Percentiles rank a stretch among this genome's conserved stretches.
phyloP scores from a whole-genome alignment of 2,329 filamentous ascomycete species.

The Leptographium wingfieldii region DNA sequence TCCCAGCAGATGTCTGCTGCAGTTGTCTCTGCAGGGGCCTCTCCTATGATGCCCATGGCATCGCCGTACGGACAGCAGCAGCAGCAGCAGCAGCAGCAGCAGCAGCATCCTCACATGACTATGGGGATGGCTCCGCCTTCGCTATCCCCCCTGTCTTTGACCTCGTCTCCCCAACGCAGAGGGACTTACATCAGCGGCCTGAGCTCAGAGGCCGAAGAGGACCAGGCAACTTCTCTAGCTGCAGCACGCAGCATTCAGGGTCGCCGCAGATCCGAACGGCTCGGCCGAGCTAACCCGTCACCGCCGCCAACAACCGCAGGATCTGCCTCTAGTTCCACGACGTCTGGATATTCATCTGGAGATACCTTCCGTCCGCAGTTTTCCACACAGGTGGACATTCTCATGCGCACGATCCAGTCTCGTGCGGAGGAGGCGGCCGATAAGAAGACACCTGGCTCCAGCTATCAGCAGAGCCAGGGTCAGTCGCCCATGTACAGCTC shows the following conservation, averaged over 20 bases:
- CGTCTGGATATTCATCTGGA: not conserved
- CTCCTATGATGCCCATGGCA: not conserved
- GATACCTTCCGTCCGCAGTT: constrained; percentile 35
- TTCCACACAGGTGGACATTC: constrained; percentile 69
- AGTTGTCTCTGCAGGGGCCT: not conserved
- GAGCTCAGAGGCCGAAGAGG: not conserved
- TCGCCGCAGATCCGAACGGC: not conserved
- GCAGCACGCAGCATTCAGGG: not conserved
- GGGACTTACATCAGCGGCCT: not conserved
- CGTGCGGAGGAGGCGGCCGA: constrained; percentile 43
- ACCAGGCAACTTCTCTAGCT: not conserved
- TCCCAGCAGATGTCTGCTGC: not conserved
- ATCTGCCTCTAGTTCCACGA: not conserved
- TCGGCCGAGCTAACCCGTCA: not conserved
- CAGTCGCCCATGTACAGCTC: not conserved
- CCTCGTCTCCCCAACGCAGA: not conserved
- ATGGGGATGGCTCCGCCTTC: not conserved
- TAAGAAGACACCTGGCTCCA: not conserved
- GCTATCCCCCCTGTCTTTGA: not conserved
- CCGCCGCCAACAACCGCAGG: not conserved
- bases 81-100: not conserved
- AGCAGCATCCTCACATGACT: not conserved
- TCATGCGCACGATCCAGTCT: constrained; percentile 81
- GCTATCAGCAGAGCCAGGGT: not conserved
- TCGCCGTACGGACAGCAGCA: constrained; percentile 1